Evolutionary conservation across 179 eudicot species (phyloP), one percentile per base, ranked within the genome.

Genomic region (Silene vulgaris): DNA sequence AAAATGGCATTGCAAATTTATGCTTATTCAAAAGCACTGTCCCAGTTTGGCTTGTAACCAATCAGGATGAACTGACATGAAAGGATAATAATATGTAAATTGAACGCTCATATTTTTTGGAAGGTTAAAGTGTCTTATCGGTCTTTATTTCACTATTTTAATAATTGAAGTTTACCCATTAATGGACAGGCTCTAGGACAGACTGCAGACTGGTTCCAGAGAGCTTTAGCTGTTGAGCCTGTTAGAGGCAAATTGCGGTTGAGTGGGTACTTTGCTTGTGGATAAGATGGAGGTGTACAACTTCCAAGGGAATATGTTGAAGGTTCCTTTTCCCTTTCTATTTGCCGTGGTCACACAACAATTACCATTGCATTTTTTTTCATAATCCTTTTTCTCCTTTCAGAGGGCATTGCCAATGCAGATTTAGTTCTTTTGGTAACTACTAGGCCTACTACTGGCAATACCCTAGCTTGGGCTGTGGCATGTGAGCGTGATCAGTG

Each of bases 391-490:
- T 63, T 57, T 82, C 28, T 67, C 56, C 65, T 75, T 54, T 56
- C 77, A 94, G 98, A 88, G 87, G 98, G 98, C 77, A 90, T 94
- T 81, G 85, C 88, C 60, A 79, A 88, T 87, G 91, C 98, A 9
- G 98, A 94, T 77, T 85, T 94, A 61, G 97, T 94, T 79, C 98
- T 94, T 76, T 81, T 94, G 82, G 97, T 94, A 76, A 94, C 98
- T 43, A 94, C 98, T 67, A 92, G 98, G 76, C 98, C 98, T 35
- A 94, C 98, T 40, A 90, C 98, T 4, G 98, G 97, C 59, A 94
- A 94, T 78, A 94, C 98, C 50, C 87, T 94, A 65, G 98, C 98
- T n/a, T 94, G 98, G 98, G 98, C 98, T 21, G 98, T 94, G 73
- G 98, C 98, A 37, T 92, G 98, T 77, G 98, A 94, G 76, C 96